Percentiles rank a stretch among this genome's conserved stretches.
Evolutionary conservation across 441 rosid species (phyloP).

Genomic region (Adansonia madagascariensis): DNA sequence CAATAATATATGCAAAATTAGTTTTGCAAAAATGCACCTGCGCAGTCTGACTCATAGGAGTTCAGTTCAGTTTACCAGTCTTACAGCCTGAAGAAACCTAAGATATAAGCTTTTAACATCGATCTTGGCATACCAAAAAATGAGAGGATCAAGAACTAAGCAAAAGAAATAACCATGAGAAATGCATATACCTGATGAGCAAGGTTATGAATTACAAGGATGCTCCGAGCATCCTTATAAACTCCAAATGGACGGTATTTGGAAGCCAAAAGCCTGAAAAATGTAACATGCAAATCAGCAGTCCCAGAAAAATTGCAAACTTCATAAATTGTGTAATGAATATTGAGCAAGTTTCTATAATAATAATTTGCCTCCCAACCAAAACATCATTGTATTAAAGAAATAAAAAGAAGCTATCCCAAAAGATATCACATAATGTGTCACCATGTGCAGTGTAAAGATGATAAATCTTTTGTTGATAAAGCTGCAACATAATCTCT

Average conservation of each 20-base stretch:
- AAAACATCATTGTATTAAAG: background rate
- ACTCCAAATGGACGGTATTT: conserved; percentile 85
- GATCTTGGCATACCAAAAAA: background rate
- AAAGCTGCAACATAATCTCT: background rate
- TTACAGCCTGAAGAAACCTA: background rate
- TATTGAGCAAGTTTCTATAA: background rate
- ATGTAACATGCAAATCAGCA: conserved; percentile 28
- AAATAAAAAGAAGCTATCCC: background rate
- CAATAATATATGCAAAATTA: background rate
- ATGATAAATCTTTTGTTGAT: background rate
- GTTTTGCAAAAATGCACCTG: conserved; percentile 2
- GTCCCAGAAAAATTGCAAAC: background rate
- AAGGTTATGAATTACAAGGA: conserved; percentile 87
- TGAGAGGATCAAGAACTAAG: conserved; percentile 4
- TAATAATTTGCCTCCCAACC: background rate
- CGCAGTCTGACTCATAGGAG: background rate
- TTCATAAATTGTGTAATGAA: background rate
- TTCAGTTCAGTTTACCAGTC: background rate
- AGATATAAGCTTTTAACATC: background rate
- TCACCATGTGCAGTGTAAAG: background rate
- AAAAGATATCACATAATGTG: background rate
- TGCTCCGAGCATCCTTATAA: conserved; percentile 84
- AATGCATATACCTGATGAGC: conserved; percentile 76
- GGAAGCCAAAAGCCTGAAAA: conserved; percentile 80
- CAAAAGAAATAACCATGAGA: conserved; percentile 18